Evolutionary conservation across 208 protist species (phyloP).

Genomic region (Leishmania amazonensis): DNA sequence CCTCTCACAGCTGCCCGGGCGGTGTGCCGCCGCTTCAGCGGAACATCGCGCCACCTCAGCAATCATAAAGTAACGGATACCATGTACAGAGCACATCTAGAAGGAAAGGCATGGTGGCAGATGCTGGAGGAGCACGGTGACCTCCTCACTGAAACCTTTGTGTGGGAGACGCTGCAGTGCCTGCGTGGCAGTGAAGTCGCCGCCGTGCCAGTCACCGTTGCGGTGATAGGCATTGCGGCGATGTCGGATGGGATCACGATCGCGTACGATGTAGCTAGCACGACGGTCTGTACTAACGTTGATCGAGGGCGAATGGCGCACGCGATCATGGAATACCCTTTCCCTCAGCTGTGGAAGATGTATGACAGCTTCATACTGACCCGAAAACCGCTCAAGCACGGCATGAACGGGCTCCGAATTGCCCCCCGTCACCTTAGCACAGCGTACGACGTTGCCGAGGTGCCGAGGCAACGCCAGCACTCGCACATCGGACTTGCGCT

Average conservation of each 20-base stretch:
- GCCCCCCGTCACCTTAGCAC: conserved; percentile 10
- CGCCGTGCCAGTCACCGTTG: background rate
- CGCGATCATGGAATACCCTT: conserved; percentile 25
- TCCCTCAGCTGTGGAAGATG: conserved; percentile 37
- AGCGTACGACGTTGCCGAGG: conserved; percentile 1
- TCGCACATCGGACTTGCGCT: background rate
- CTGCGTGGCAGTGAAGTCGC: conserved; percentile 7
- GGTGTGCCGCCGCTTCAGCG: conserved; percentile 2
- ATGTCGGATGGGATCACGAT: conserved; percentile 2
- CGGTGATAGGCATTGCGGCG: conserved; percentile 10
- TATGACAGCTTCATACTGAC: conserved; percentile 26
- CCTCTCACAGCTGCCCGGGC: background rate
- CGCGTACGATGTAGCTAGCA: conserved; percentile 17
- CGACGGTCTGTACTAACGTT: background rate
- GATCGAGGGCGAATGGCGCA: conserved; percentile 18
- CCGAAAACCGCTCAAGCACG: background rate
- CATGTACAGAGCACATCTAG: conserved; percentile 6
- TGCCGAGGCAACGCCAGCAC: background rate
- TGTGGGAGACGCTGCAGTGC: conserved; percentile 20
- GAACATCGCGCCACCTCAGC: background rate
- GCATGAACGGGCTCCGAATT: conserved; percentile 5
- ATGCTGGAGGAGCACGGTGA: conserved; percentile 8
- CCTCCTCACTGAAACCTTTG: conserved; percentile 22
- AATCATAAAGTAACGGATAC: background rate
- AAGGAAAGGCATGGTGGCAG: conserved; percentile 21